Evolutionary conservation across 73 alveolate genomes (phyloP).

Genomic region (Tetrahymena elliotti): DNA sequence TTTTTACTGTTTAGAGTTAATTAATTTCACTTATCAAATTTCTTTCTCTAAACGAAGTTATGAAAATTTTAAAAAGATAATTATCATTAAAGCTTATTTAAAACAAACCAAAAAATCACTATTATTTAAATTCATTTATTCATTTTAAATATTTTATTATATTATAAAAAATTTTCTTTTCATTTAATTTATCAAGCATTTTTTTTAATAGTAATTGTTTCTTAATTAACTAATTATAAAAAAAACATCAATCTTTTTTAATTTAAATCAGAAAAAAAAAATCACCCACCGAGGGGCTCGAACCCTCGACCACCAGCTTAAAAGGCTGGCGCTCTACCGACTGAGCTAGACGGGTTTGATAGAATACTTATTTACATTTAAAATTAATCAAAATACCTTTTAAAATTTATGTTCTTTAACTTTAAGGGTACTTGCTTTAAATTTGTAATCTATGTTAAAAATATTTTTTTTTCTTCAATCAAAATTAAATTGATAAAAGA

Average conservation of each 20-base stretch:
- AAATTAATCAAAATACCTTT: background rate
- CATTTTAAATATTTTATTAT: background rate
- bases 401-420: too few relatives aligned
- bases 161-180: too few relatives aligned
- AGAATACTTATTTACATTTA: background rate
- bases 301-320: slow-evolving; percentile 4
- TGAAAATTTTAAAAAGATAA: background rate
- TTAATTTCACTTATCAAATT: background rate
- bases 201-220: too few relatives aligned
- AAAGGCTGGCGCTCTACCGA: slow-evolving; percentile 5
- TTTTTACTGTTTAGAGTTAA: background rate
- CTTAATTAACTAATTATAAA: background rate
- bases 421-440: too few relatives aligned
- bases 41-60: background rate
- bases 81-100: background rate
- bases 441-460: too few relatives aligned
- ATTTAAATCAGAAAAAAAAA: background rate
- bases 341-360: slow-evolving; percentile 1
- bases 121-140: too few relatives aligned
- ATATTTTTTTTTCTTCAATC: too few relatives aligned
- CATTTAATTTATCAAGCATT: too few relatives aligned
- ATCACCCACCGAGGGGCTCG: slow-evolving; percentile 5
- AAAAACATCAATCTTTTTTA: background rate
- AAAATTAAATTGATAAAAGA: too few relatives aligned
- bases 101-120: background rate